Evolutionary conservation across 768 basidiomycete species (phyloP), one percentile per base, ranked within the genome.

Genomic region (Suillus discolor): DNA sequence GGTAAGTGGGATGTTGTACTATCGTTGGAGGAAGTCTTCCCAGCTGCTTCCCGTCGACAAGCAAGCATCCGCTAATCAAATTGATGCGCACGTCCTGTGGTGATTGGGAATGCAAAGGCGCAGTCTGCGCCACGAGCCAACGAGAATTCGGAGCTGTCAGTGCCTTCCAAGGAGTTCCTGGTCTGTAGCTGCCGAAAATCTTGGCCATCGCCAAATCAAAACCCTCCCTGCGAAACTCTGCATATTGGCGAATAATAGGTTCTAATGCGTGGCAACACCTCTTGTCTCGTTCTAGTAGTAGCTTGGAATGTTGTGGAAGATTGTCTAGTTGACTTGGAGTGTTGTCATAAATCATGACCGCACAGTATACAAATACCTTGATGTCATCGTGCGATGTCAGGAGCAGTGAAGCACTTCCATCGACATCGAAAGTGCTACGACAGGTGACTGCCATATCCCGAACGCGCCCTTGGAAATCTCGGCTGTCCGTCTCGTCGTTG

Each of bases 361-460:
- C 65, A 16, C 69, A 75, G n/a, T 74, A 69, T 20, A 74, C 60
- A 15, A 75, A 62, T 41, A 68, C 31, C 0, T 66, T 62, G n/a
- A 78, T 34, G 38, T 80, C 79, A 28, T 64, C 64, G 7, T 64
- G 53, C 2, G 68, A 70, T 13, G 13, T 25, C 20, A 79, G 64
- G 1, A 77, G 60, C 11, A 20, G 13, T 2, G 13, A 57, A 60
- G 69, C 28, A 1, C 44, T 31, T 7, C 67, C 39, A 44, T 71
- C 73, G 2, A 77, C 72, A 42, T 80, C 71, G 28, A 75, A 75
- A 0, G 69, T 74, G 25, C 73, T 70, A 23, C 83, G 75, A 68
- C 83, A 84, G 12, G 75, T 74, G 3, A 74, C 73, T 2, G 81
- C 82, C 41, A 78, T 72, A 54, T 81, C 79, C 41, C 78, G 73